A percentile compares a stretch with the other conserved stretches of the same genome.
These are phyloP conservation scores for Beauveria rudraprayagi DNA, from an alignment of 2,329 filamentous ascomycete species.

Conservation along the genomic window DNA sequence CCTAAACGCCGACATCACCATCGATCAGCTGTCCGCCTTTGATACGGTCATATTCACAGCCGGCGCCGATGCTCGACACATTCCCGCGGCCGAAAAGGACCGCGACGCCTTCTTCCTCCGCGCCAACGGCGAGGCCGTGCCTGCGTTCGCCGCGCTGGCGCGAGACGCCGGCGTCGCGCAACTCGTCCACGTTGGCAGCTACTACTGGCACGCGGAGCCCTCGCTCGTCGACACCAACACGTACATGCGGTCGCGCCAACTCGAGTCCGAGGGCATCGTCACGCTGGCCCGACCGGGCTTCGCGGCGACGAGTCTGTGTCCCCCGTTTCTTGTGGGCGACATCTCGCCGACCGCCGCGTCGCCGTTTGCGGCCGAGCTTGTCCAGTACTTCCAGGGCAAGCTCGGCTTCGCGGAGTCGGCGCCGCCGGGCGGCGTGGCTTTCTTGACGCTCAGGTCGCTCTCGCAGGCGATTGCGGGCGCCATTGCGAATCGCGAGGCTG, in stretches of 20 bases:
- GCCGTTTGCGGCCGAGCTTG: background rate
- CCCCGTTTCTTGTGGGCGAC: background rate
- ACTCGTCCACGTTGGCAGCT: background rate
- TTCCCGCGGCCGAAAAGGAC: background rate
- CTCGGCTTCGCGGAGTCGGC: background rate
- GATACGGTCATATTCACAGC: background rate
- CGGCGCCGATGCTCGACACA: background rate
- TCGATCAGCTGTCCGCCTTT: background rate
- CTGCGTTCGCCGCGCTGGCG: background rate
- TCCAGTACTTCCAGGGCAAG: background rate
- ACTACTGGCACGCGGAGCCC: background rate
- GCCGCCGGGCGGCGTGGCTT: background rate
- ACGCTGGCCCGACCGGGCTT: background rate
- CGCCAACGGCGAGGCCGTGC: background rate
- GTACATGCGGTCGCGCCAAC: background rate
- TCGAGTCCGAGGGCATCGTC: background rate
- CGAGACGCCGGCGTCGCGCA: background rate
- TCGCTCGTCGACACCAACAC: background rate
- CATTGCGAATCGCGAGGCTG: background rate
- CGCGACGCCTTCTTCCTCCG: background rate
- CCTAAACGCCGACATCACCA: background rate
- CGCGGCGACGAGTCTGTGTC: background rate
- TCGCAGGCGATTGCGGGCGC: background rate
- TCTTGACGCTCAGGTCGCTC: background rate
- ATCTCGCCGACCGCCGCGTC: background rate